These are phyloP conservation scores for Candida wancherniae DNA, from an alignment of 805 yeast genomes.

Conservation along the genomic window DNA sequence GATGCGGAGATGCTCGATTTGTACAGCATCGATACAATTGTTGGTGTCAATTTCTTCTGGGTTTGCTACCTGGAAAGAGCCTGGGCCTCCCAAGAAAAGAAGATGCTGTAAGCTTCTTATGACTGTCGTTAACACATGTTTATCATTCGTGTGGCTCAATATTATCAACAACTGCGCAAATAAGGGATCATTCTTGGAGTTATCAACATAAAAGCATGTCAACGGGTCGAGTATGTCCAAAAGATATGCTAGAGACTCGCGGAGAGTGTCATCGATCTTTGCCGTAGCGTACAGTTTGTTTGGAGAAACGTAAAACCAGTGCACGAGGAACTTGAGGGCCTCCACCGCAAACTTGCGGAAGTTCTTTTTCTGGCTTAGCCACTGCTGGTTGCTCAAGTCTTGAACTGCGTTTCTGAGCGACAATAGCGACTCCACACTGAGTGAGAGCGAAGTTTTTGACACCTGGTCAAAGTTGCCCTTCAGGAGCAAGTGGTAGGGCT, in stretches of 20 bases:
- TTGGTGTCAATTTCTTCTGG: constrained; percentile 24
- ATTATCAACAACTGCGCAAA: constrained; percentile 52
- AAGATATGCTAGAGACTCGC: constrained; percentile 62
- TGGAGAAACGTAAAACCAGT: constrained; percentile 26
- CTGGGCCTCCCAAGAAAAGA: constrained; percentile 41
- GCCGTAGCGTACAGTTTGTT: constrained; percentile 15
- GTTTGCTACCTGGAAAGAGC: constrained; percentile 8
- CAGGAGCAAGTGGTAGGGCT: constrained; percentile 25
- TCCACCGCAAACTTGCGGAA: constrained; percentile 45
- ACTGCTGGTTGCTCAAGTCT: constrained; percentile 76
- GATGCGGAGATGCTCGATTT: constrained; percentile 41
- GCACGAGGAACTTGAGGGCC: constrained; percentile 37
- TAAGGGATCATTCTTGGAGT: constrained; percentile 62
- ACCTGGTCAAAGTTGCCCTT: constrained; percentile 7
- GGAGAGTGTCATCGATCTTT: constrained; percentile 29
- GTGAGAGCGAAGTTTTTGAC: constrained; percentile 19
- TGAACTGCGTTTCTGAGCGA: constrained; percentile 78
- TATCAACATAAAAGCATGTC: constrained; percentile 76
- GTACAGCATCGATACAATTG: constrained; percentile 39
- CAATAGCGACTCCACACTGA: constrained; percentile 47
- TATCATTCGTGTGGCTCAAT: constrained; percentile 54
- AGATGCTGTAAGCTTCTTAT: constrained; percentile 77
- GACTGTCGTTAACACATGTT: constrained; percentile 62
- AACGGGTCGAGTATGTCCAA: constrained; percentile 82
- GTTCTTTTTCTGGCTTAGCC: constrained; percentile 52